Conservation (phyloP, 345 rosid genomes). For the Eucalyptus microcorys region DNA sequence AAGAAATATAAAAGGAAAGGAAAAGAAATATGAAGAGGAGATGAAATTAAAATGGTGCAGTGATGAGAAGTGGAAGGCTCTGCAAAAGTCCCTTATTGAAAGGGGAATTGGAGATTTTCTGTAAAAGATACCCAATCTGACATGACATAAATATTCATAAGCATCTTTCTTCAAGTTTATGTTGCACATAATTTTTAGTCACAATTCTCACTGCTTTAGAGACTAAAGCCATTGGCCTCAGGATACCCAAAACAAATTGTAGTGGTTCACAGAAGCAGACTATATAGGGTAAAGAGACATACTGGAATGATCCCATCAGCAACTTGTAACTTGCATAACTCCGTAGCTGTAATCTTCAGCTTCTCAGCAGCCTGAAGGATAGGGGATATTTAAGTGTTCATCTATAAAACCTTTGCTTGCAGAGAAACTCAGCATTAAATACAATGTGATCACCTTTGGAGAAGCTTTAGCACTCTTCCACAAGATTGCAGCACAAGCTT, state of each 20-base stretch:
- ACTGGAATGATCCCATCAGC: conserved; percentile 91
- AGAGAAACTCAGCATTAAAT: not conserved
- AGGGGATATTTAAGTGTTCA: not conserved
- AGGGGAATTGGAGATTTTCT: not conserved
- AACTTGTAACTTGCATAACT: conserved; percentile 61
- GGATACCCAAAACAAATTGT: not conserved
- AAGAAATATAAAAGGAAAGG: not conserved
- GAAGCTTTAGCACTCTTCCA: conserved; percentile 92
- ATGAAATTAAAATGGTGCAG: not conserved
- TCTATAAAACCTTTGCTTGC: not conserved
- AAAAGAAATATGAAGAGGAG: not conserved
- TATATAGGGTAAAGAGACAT: conserved; percentile 3
- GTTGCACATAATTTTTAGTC: not conserved
- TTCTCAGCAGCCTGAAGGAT: conserved; percentile 77
- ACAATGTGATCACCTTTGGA: conserved; percentile 43
- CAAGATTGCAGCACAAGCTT: conserved; percentile 96
- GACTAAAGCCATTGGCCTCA: not conserved
- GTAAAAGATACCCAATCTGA: not conserved
- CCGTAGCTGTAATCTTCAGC: conserved; percentile 71
- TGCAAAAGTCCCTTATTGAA: not conserved
- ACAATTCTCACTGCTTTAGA: not conserved
- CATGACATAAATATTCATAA: not conserved
- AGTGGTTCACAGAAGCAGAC: not conserved
- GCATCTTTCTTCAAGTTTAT: not conserved
- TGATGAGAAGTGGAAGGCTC: not conserved